Evolutionary conservation across 202 grass and related monocot genomes (phyloP), one percentile per base, ranked within the genome.

Genomic region (Eragrostis tef): DNA sequence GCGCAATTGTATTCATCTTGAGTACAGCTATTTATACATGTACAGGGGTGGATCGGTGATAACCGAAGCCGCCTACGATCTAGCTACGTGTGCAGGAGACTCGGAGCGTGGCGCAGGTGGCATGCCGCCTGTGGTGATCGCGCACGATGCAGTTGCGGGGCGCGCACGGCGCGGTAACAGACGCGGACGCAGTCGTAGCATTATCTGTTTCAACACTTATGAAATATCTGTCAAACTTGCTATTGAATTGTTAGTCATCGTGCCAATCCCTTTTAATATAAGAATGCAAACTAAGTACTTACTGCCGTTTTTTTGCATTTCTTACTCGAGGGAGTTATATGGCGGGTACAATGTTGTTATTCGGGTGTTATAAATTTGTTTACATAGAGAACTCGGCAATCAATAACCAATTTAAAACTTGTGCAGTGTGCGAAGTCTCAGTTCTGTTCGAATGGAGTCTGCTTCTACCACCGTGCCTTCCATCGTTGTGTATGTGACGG

Each of bases 401-500:
- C 14, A 68, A 0, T 60, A 11, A 36, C 70, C 16, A 12, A 4
- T 15, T 74, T 39, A 39, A n/a, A 57, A 22, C 3, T 34, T 84
- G 48, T 84, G 24, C 86, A 93, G 91, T 46, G 77, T 57, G 4
- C 89, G 82, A 91, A 70, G 64, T 79, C 53, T 97, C 75, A 87
- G 75, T 34, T 86, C 90, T 76, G 51, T 79, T 73, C 52, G 21
- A 66, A 99, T 99, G 96, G 93, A 88, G 4, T 68, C 85, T 11
- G 64, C 90, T 83, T 88, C 88, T 4, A 88, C 85, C 34, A 87
- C 78, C 0, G 89, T 92, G 20, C 87, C 96, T 25, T 91, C 93
- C 42, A 92, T 99, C 70, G 93, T 99, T 79, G 96, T 99, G 5
- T 99, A 99, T 87, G 93, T 99, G 43, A 99, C 96, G 8, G 93